Base-by-base conservation (phyloP, 1,284 basidiomycete genomes). In the Ganoderma boninense region DNA sequence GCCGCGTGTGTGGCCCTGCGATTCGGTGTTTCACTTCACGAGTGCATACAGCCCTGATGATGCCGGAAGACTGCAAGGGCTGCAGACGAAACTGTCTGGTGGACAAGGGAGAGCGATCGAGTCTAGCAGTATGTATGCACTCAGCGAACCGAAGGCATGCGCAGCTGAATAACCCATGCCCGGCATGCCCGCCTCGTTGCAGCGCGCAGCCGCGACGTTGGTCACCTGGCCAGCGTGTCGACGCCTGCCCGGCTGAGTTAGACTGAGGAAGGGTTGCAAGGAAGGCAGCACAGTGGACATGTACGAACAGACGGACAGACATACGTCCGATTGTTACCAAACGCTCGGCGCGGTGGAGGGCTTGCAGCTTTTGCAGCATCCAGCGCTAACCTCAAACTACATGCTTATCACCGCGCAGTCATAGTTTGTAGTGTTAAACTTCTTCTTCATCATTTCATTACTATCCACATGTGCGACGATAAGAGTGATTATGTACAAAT, bases 381-480 rank as follows among this genome's bases (percentile, higher is more conserved):
- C 46, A 23, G n/a, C n/a, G 46, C 10, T 1, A 26, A 52, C 29
- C 4, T 32, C 29, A 2, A 32, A 4, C 29, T 32, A 5, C 10
- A 52, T 13, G 26, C 26, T 10, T 11, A 23, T 13, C 2, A 20
- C 2, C 46, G 46, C 23, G 49, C n/a, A 4, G 49, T 52, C 13
- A 5, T 5, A 13, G 23, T 57, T 57, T 4, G 29, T 57, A 32
- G 54, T 35, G 29, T 57, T 29, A 56, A 64, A 54, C 64, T 66
- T 69, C 65, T 66, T 66, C 66, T 69, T n/a, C n/a, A n/a, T 64
- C 67, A 52, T 60, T 66, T 66, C 69, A 69, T 69, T 69, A 69
- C 69, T 69, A 69, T 69, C 64, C 69, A 69, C 64, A 69, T 18
- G 65, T 46, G 40, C 46, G 43, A 57, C 69, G 61, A 60, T 56